Percentiles rank a stretch among this genome's conserved stretches.
Conservation (phyloP, 2,329 filamentous ascomycete species). For the Fusarium pseudoanthophilum region DNA sequence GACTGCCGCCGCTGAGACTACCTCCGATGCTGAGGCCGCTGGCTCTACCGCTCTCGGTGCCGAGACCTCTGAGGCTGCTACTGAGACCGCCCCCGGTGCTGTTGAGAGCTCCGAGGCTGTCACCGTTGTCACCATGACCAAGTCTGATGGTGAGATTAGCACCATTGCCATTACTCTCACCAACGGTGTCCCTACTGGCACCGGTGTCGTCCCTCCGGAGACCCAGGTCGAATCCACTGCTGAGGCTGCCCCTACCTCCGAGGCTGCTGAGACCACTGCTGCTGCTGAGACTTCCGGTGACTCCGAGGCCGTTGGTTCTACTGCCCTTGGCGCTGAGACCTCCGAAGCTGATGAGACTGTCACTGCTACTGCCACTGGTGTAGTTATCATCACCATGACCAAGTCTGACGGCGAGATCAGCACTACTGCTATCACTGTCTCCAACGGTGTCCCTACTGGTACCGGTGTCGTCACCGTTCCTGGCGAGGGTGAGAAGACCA, state of each 20-base stretch:
- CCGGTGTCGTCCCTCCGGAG: constrained; percentile 16
- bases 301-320: constrained; percentile 3
- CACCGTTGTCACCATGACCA: constrained; percentile 34
- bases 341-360: constrained; percentile 5
- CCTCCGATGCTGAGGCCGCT: constrained; percentile 17
- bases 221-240: not conserved
- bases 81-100: constrained; percentile 4
- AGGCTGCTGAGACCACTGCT: constrained; percentile 10
- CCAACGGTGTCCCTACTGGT: constrained; percentile 24
- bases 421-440: constrained; percentile 25
- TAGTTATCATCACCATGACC: constrained; percentile 32
- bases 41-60: constrained; percentile 17
- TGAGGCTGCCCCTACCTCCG: not conserved
- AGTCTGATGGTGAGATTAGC: constrained; percentile 30
- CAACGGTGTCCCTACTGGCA: constrained; percentile 27
- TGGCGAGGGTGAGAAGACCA: constrained; percentile 12
- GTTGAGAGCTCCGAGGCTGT: constrained; percentile 15
- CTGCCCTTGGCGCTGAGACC: constrained; percentile 17
- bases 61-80: constrained; percentile 28
- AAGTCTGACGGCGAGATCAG: constrained; percentile 33
- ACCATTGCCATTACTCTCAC: constrained; percentile 25
- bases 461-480: constrained; percentile 19
- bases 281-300: constrained; percentile 3
- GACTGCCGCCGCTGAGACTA: constrained; percentile 21
- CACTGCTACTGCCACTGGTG: constrained; percentile 9